Evolutionary conservation across 2,329 filamentous ascomycete genomes (phyloP).

Genomic region (Epicoccum nigrum): DNA sequence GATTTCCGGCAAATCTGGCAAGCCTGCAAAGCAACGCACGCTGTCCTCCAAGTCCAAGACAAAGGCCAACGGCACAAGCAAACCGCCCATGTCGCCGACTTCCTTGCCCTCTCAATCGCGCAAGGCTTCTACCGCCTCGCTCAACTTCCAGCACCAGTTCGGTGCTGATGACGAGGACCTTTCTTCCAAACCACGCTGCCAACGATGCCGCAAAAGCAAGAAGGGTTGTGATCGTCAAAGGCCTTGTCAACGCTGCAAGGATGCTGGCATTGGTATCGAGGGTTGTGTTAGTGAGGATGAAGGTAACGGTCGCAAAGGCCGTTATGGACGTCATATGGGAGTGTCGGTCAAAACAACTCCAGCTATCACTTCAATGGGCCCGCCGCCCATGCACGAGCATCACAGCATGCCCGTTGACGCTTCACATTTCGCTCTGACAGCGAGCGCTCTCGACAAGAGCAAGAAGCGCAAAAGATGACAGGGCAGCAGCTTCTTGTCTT

Average conservation of each 20-base stretch:
- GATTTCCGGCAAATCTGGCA: conserved; percentile 48
- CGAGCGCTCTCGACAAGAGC: conserved; percentile 59
- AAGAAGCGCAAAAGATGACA: conserved; percentile 72
- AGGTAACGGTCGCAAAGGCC: conserved; percentile 93
- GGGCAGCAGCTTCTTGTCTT: not conserved
- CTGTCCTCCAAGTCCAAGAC: conserved; percentile 59
- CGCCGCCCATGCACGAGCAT: conserved; percentile 43
- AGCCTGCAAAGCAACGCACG: conserved; percentile 47
- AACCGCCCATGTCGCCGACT: conserved; percentile 59
- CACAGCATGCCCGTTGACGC: conserved; percentile 31
- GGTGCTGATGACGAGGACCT: conserved; percentile 83
- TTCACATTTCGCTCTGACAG: conserved; percentile 22
- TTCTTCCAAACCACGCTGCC: conserved; percentile 94
- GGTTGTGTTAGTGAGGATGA: conserved; percentile 98
- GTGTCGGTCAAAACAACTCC: conserved; percentile 66
- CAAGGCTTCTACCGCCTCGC: conserved; percentile 75
- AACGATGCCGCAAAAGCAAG: conserved; percentile 98
- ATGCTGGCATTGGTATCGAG: conserved; percentile 90
- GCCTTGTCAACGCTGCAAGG: conserved; percentile 92
- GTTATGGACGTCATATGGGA: conserved; percentile 77
- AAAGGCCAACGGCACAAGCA: conserved; percentile 49
- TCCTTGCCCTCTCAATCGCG: conserved; percentile 73
- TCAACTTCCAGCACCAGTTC: conserved; percentile 67
- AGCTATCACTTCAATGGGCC: conserved; percentile 42
- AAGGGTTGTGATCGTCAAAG: conserved; percentile 98